Evolutionary conservation across 306 rosid species (phyloP).

Genomic region (Styphnolobium japonicum): DNA sequence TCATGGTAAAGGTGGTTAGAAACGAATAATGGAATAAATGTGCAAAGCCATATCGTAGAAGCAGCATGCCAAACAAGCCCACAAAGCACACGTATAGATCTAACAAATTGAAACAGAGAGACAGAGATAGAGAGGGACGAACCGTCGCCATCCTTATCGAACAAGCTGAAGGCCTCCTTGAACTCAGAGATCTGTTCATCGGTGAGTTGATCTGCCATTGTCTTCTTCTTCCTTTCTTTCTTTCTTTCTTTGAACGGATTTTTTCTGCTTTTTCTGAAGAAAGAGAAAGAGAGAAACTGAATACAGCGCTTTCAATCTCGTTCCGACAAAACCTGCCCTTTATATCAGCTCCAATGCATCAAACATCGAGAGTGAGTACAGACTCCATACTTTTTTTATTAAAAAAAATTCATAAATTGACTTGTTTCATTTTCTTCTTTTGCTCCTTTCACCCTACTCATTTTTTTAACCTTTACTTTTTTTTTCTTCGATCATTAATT

Average conservation of each 20-base stretch:
- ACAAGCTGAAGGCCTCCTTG: constrained; percentile 82
- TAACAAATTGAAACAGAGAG: neutral
- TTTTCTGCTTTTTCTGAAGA: constrained; percentile 2
- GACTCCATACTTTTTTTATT: neutral
- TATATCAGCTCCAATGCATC: neutral
- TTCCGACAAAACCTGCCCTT: constrained; percentile 34
- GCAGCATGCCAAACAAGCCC: neutral
- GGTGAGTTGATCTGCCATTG: constrained; percentile 83
- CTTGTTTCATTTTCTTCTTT: neutral
- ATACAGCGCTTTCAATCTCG: neutral
- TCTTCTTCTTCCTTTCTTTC: neutral
- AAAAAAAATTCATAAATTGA: too few species aligned
- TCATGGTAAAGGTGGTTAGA: neutral
- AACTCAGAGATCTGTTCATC: constrained; percentile 88
- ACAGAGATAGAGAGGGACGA: neutral
- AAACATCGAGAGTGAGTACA: too few species aligned
- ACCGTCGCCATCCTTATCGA: constrained; percentile 89
- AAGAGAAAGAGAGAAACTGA: neutral
- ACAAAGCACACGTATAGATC: neutral
- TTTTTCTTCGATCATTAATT: too few species aligned
- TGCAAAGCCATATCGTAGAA: neutral
- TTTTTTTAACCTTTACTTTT: too few species aligned
- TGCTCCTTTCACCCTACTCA: too few species aligned
- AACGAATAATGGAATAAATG: neutral
- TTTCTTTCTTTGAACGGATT: constrained; percentile 5